Percentiles rank a stretch among this genome's conserved stretches.
Evolutionary conservation across 1,284 basidiomycete genomes (phyloP).

Genomic region (Sporisorium sorghi): DNA sequence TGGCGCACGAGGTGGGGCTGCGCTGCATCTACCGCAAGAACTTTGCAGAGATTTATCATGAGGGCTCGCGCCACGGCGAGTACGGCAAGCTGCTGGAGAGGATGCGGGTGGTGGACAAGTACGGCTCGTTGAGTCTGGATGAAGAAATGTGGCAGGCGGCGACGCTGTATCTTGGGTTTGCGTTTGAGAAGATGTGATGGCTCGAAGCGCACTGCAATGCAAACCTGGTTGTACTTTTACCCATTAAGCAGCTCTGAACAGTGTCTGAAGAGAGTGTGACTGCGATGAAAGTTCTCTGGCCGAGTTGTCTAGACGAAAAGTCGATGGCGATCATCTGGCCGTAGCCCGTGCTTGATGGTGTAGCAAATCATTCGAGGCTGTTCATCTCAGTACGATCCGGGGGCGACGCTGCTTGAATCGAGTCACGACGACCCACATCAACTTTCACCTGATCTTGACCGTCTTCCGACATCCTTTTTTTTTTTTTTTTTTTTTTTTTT

Average conservation of each 20-base stretch:
- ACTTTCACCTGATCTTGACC: neutral
- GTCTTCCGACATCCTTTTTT: neutral
- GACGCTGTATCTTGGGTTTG: constrained; percentile 63
- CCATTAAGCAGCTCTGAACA: neutral
- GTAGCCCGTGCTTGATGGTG: too few species aligned
- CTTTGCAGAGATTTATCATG: constrained; percentile 73
- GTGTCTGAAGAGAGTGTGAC: neutral
- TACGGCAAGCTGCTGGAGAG: constrained; percentile 52
- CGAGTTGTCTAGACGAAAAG: neutral
- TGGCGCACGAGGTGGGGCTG: constrained; percentile 86
- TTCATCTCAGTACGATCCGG: too few species aligned
- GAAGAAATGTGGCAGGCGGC: constrained; percentile 65
- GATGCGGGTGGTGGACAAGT: constrained; percentile 51
- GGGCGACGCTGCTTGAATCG: constrained; percentile 2
- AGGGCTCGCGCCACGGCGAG: constrained; percentile 33
- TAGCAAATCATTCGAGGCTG: neutral
- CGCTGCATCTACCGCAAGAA: constrained; percentile 82
- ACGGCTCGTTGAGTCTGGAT: constrained; percentile 50
- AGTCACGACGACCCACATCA: too few species aligned
- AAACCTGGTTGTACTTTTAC: constrained; percentile 3
- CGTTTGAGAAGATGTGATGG: constrained; percentile 58
- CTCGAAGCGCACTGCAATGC: constrained; percentile 5
- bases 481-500: too few species aligned
- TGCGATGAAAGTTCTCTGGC: neutral
- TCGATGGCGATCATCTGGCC: too few species aligned